These are phyloP conservation scores for Lasiodiplodia sp. DNA, from an alignment of 2,329 filamentous ascomycete species.

Conservation along the genomic window DNA sequence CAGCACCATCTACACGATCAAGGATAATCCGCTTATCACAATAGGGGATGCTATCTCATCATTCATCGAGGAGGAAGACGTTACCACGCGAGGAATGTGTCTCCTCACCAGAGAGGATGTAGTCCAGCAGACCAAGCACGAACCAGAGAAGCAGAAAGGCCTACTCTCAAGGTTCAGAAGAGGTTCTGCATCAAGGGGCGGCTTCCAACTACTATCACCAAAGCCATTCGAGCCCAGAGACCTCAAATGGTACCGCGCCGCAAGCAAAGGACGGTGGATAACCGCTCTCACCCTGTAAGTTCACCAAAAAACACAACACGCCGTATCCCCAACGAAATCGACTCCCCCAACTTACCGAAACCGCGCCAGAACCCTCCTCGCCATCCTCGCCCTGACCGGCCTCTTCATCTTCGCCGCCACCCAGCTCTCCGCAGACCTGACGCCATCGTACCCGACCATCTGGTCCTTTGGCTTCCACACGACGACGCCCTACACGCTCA, in stretches of 20 bases:
- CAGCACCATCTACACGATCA: not conserved
- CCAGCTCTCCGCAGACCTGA: not conserved
- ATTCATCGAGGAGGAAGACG: constrained; percentile 32
- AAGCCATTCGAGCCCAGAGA: not conserved
- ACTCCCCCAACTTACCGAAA: not conserved
- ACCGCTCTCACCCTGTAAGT: not conserved
- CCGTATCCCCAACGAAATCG: not conserved
- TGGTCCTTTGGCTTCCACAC: not conserved
- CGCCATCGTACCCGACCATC: not conserved
- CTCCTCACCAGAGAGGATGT: constrained; percentile 5
- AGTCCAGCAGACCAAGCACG: not conserved
- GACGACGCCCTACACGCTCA: not conserved
- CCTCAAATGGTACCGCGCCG: not conserved
- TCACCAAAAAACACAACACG: too few species aligned
- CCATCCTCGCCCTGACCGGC: not conserved
- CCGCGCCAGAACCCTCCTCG: not conserved
- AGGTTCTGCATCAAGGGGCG: not conserved
- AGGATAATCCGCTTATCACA: constrained; percentile 33
- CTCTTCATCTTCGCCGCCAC: not conserved
- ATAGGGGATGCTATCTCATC: constrained; percentile 38
- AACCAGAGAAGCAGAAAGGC: not conserved
- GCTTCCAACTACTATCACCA: not conserved
- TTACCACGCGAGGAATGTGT: not conserved
- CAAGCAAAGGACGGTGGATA: not conserved
- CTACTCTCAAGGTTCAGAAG: not conserved